These are phyloP conservation scores for Cucurbitaria berberidis DNA, from an alignment of 2,329 filamentous ascomycete species.

Conservation along the genomic window DNA sequence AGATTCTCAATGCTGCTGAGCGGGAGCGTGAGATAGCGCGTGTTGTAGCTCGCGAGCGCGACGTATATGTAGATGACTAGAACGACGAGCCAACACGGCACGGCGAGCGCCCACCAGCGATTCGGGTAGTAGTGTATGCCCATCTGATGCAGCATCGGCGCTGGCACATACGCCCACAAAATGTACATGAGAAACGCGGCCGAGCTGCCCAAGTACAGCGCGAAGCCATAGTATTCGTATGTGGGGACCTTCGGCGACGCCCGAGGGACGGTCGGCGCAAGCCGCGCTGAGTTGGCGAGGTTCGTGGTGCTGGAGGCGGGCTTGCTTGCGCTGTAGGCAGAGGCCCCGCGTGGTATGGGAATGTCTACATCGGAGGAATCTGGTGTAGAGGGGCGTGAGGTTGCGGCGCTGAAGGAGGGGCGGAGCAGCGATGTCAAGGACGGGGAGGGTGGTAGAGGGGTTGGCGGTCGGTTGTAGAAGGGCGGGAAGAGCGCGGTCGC, in stretches of 20 bases:
- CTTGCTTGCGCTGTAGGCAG: constrained; percentile 33
- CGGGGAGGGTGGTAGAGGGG: constrained; percentile 88
- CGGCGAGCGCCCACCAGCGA: constrained; percentile 94
- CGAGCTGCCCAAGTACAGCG: constrained; percentile 88
- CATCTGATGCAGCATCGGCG: constrained; percentile 87
- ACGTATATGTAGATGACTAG: constrained; percentile 90
- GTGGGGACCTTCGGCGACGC: constrained; percentile 95
- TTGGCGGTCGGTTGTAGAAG: constrained; percentile 97
- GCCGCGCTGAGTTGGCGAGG: constrained; percentile 64
- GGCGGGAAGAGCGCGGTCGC: constrained; percentile 68
- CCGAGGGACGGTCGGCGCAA: constrained; percentile 72
- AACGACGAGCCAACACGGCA: constrained; percentile 90
- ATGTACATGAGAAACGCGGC: constrained; percentile 77
- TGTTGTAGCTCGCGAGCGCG: constrained; percentile 89
- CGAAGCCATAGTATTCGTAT: constrained; percentile 99
- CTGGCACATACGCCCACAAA: constrained; percentile 89
- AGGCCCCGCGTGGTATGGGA: constrained; percentile 12
- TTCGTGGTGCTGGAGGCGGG: constrained; percentile 59
- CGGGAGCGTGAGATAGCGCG: constrained; percentile 82
- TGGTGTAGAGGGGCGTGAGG: constrained; percentile 87
- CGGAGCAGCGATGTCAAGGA: constrained; percentile 90
- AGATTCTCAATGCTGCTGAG: constrained; percentile 84
- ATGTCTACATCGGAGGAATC: constrained; percentile 86
- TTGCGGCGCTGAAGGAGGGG: constrained; percentile 62
- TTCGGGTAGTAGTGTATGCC: constrained; percentile 98